Evolutionary conservation across 768 basidiomycete species (phyloP).

Genomic region (Tricholoma saponaceum): DNA sequence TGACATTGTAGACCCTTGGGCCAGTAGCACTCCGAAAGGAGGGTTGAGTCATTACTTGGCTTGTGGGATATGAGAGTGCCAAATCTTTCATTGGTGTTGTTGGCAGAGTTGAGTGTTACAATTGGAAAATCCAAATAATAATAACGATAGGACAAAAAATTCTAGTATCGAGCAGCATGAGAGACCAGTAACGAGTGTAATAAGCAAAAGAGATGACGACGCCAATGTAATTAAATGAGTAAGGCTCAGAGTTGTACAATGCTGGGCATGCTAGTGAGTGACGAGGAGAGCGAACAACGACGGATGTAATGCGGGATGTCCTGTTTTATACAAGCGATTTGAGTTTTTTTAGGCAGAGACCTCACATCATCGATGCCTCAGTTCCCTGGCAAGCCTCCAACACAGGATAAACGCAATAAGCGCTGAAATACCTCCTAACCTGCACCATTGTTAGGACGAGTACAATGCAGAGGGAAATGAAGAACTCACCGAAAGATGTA

Average conservation of each 20-base stretch:
- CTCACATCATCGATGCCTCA: constrained; percentile 34
- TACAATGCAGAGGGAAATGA: neutral
- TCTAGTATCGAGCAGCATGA: too few species aligned
- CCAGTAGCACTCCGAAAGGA: neutral
- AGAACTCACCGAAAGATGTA: constrained; percentile 72
- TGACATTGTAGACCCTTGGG: neutral
- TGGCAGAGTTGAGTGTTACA: neutral
- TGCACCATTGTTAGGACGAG: constrained; percentile 17
- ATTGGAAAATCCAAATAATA: neutral
- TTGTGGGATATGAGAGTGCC: neutral
- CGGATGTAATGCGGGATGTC: neutral
- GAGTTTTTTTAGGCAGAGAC: neutral
- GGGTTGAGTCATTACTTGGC: too few species aligned
- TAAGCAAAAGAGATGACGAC: too few species aligned
- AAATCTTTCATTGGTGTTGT: neutral
- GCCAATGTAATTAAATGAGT: too few species aligned
- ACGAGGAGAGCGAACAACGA: too few species aligned
- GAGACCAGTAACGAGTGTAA: too few species aligned
- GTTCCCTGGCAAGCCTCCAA: constrained; percentile 49
- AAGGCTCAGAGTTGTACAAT: too few species aligned
- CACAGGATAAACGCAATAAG: constrained; percentile 51
- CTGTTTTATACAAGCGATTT: neutral
- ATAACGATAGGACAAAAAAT: too few species aligned
- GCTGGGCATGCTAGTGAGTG: too few species aligned
- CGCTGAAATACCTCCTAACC: constrained; percentile 56